phyloP scores from a whole-genome alignment of 1,139 yeast species.

The Geotrichum siamense region DNA sequence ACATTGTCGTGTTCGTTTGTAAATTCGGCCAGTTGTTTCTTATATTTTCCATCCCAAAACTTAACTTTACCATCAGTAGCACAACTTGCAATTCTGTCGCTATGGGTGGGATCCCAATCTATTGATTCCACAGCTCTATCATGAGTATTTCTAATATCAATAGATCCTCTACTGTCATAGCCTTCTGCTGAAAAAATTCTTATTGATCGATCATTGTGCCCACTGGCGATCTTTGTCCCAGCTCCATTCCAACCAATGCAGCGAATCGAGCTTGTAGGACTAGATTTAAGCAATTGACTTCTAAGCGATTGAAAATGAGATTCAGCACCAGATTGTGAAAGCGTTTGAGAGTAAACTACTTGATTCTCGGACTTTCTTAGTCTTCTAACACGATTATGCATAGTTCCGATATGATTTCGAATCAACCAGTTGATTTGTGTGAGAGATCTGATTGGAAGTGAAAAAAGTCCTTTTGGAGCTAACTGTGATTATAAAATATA shows the following conservation, averaged over 20 bases:
- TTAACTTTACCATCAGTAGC: conserved; percentile 48
- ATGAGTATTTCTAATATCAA: conserved; percentile 21
- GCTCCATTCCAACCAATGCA: conserved; percentile 27
- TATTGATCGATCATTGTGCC: conserved; percentile 25
- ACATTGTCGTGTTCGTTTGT: conserved; percentile 33
- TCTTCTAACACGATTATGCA: neutral
- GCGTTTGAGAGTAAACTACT: conserved; percentile 1
- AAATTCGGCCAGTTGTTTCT: conserved; percentile 37
- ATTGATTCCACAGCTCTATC: conserved; percentile 40
- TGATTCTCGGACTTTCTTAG: neutral
- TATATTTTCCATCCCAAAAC: conserved; percentile 49
- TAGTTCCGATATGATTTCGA: too few species aligned
- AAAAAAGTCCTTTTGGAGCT: too few species aligned
- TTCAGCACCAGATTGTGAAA: conserved; percentile 12
- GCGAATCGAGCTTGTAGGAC: conserved; percentile 5
- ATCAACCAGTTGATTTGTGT: too few species aligned
- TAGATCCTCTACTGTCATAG: conserved; percentile 24
- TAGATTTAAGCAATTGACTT: conserved; percentile 7
- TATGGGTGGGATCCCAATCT: conserved; percentile 55
- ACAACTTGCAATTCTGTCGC: conserved; percentile 50
- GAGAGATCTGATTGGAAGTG: too few species aligned
- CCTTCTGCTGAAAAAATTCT: conserved; percentile 28
- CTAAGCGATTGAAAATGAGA: conserved; percentile 11
- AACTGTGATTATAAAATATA: too few species aligned
- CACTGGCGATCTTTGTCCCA: conserved; percentile 27